Percentiles rank a stretch among this genome's conserved stretches.
Evolutionary conservation across 805 yeast genomes (phyloP).

Genomic region (Saccharomycopsis microspora): DNA sequence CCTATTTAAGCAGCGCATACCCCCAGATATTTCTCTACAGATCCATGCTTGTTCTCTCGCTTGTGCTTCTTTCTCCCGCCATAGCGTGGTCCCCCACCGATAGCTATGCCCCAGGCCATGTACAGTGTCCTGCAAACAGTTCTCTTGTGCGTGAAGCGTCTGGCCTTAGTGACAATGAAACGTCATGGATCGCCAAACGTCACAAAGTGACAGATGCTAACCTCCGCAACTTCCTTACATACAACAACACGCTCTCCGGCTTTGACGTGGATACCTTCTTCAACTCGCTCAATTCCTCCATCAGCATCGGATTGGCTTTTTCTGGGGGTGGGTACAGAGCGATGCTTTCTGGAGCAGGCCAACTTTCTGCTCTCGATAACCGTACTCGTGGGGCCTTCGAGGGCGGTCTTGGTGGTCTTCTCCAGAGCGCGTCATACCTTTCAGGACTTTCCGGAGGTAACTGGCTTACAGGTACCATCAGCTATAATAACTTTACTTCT

Average conservation of each 20-base stretch:
- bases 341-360: conserved; percentile 79
- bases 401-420: conserved; percentile 59
- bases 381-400: conserved; percentile 46
- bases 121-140: conserved; percentile 35
- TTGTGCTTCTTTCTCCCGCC: neutral
- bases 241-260: conserved; percentile 22
- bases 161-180: conserved; percentile 34
- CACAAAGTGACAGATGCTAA: conserved; percentile 35
- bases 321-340: conserved; percentile 91
- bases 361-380: conserved; percentile 66
- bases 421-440: conserved; percentile 60
- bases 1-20: too few species aligned
- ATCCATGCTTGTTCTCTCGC: neutral
- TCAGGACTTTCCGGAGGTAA: conserved; percentile 79
- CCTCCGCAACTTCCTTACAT: conserved; percentile 34
- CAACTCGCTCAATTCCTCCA: conserved; percentile 17
- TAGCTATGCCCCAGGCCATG: conserved; percentile 46
- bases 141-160: conserved; percentile 37
- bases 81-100: conserved; percentile 15
- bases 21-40: too few species aligned
- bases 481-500: conserved; percentile 61
- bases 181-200: conserved; percentile 41
- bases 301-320: conserved; percentile 48
- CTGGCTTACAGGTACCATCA: conserved; percentile 66
- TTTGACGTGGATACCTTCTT: conserved; percentile 25